phyloP scores from a whole-genome alignment of 768 basidiomycete genomes.

The Suillus weaverae region DNA sequence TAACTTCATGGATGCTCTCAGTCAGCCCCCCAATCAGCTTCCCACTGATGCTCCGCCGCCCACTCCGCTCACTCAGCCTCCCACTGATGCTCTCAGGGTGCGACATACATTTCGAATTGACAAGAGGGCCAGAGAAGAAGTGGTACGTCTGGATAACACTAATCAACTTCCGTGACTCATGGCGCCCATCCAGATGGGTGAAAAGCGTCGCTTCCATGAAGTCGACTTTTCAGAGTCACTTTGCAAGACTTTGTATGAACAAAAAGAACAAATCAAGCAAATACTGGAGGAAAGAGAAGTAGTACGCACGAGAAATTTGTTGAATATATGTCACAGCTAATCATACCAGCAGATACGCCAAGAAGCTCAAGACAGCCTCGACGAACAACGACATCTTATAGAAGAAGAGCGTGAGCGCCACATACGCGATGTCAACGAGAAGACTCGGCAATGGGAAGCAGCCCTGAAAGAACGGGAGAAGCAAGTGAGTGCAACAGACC shows the following conservation, averaged over 20 bases:
- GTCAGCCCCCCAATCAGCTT: not conserved
- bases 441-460: not conserved
- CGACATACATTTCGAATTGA: not conserved
- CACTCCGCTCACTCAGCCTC: too few relatives aligned
- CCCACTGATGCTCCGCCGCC: too few relatives aligned
- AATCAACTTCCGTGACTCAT: not conserved
- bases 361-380: not conserved
- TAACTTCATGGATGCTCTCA: not conserved
- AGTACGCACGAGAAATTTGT: not conserved
- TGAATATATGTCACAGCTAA: not conserved
- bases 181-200: not conserved
- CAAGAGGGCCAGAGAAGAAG: not conserved
- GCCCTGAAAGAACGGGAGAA: not conserved
- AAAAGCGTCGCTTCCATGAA: constrained; percentile 3
- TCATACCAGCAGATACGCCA: not conserved
- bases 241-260: not conserved
- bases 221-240: constrained; percentile 3
- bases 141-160: not conserved
- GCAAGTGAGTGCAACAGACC: not conserved
- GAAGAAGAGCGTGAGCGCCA: not conserved
- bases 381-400: not conserved
- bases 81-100: too few relatives aligned
- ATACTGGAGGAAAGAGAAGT: not conserved
- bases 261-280: not conserved
- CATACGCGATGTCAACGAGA: not conserved